Base-by-base conservation (phyloP, 73 alveolate species). In the Diophrys appendiculata region DNA sequence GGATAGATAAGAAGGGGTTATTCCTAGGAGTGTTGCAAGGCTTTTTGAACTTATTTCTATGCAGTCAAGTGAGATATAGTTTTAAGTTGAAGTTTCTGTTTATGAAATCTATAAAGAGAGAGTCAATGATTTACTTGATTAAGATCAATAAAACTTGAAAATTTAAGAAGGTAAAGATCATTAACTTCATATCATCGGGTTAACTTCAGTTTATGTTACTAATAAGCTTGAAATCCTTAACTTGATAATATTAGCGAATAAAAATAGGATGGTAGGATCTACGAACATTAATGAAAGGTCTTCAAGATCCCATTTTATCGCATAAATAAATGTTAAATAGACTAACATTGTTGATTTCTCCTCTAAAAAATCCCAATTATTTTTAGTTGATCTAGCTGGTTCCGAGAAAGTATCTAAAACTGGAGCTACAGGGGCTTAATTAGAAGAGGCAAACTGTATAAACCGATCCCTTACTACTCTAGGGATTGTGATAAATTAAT, bases 301-400 rank as follows among this genome's bases (percentile, higher is more conserved):
- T 14, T 80, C 92, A 26, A 69, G 96, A 22, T 90, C 96, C 26
- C 96, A 90, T 81, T 72, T 89, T 31, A 83, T 90, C 64, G 52
- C 92, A 67, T 32, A 93, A 33, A 30, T 60, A 13, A 77, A 87
- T 31, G 84, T 92, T 33, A 64, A 82, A 11, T 90, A 73, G 65
- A 84, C 77, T 53, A 84, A 34, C 25, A 82, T 82, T 67, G 86
- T 32, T 0, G 82, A 72, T 18, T 88, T 78, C 3, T 84, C 75
- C 53, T 68, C 75, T n/a, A 74, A 85, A 35, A 84, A 71, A 31
- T 68, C 97, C 25, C 87, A 88, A 77, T 91, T 98, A 75, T 90
- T 94, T 74, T 80, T 98, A 75, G 97, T 97, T 26, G 99, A 97
- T 80, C 80, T 98, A 29, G 99, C 99, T 22, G 99, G 99, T n/a